phyloP scores from a whole-genome alignment of 2,329 filamentous ascomycete genomes.

The Calonectria leucothoes region DNA sequence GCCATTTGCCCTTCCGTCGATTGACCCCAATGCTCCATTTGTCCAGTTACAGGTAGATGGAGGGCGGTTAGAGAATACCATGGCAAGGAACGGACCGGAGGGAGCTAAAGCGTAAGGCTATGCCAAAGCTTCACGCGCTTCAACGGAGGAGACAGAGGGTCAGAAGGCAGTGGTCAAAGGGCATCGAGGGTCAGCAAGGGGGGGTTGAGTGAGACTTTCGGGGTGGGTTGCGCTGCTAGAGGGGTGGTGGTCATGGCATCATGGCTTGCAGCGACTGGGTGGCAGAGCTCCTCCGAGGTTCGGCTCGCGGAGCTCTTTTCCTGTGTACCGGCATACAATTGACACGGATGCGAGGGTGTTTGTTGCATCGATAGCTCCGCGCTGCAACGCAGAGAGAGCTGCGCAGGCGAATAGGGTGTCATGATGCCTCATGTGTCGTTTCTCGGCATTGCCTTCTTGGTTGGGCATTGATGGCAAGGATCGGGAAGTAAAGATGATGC shows the following conservation, averaged over 20 bases:
- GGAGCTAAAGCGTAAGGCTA: neutral
- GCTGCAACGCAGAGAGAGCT: neutral
- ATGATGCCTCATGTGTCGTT: conserved; percentile 10
- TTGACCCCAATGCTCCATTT: neutral
- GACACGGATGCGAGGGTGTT: neutral
- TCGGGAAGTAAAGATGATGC: conserved; percentile 12
- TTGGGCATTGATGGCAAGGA: neutral
- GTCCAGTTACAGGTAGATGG: neutral
- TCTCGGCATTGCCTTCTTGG: conserved; percentile 7
- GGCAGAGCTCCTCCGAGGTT: conserved; percentile 17
- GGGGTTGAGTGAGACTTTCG: neutral
- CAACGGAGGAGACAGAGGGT: neutral
- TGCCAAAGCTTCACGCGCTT: neutral
- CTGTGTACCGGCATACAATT: neutral
- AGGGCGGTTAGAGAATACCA: neutral
- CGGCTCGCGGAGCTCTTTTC: neutral
- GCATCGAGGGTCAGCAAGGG: neutral
- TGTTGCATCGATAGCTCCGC: neutral
- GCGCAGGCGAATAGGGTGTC: conserved; percentile 3
- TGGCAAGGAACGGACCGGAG: neutral
- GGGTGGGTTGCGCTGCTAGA: neutral
- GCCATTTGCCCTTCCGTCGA: conserved; percentile 7
- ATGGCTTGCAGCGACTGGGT: neutral
- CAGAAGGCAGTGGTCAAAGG: neutral
- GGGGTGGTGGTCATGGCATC: neutral